Base-by-base conservation (phyloP, 208 protist species). In the Wallacemonas collosoma region DNA sequence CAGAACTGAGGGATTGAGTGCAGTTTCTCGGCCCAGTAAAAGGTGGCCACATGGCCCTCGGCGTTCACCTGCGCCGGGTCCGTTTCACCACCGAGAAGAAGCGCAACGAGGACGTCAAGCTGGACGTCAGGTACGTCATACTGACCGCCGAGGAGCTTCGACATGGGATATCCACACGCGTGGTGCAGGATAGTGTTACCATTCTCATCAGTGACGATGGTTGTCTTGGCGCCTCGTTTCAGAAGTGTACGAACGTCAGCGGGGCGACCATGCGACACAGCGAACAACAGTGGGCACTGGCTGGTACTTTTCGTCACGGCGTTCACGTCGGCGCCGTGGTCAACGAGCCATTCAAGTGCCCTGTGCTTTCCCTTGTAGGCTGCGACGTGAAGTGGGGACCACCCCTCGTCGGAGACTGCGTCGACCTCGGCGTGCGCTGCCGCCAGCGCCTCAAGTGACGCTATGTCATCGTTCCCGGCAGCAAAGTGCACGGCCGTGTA, bases 401-500 rank as follows among this genome's bases (percentile, higher is more conserved):
- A 91, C 12, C 71, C 55, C 56, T 94, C 89, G 1, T 62, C 81
- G 1, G 87, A 76, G 17, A 53, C 38, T 26, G 73, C 67, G 51
- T 78, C 56, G 5, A 90, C 40, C 53, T 89, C 72, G 1, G 81
- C 87, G 1, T 75, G 44, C 35, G 72, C 43, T n/a, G 66, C 75
- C 9, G 73, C 14, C 7, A 94, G 79, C 14, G 88, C 38, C 45
- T 74, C 39, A 4, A 94, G 61, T 54, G 82, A 55, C 5, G 72
- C 54, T 0, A 82, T 39, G 41, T 83, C 74, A n/a, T 73, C 75
- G 50, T 75, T 76, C 4, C 50, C 55, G 1, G 83, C 85, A 1
- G 86, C 86, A 51, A 81, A 82, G 78, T 90, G 86, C 3, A 76
- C 70, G 1, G 89, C 83, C 1, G 85, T 89, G 71, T 89, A 92